Evolutionary conservation across 75 land plant species (phyloP), one percentile per base, ranked within the genome.

Genomic region (Sequoiadendron giganteum): DNA sequence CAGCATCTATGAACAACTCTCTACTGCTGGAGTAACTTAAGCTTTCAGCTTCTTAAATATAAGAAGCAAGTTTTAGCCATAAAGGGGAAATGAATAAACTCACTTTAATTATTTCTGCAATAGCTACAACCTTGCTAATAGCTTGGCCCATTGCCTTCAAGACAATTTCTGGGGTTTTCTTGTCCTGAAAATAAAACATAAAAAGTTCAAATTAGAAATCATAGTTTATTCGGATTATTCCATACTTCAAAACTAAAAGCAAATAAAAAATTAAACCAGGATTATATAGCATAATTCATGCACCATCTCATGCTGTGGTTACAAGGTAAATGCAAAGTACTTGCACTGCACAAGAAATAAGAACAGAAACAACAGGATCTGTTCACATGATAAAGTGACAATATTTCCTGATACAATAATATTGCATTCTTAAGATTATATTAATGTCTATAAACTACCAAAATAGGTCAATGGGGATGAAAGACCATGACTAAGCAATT

Each of bases 131-230:
- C 89, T 97, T 97, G 91, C 94, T 97, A 43, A 97, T 96, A 56
- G 99, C 99, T 79, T 97, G 95, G 30, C 99, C 99, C 99, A 97
- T 97, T 77, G 99, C 99, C 91, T 97, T 97, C 90, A 97, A 88
- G 8, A 95, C 98, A 88, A 97, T 97, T 88, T 96, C 98, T 32
- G 87, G 85, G 10, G 89, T 94, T 5, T 91, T 90, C 86, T 93
- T 96, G 16, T 97, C 99, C 99, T 96, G 90, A 72, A 72, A n/a
- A 75, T 10, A 34, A 14, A 75, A 75, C 3, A 75, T 25, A 25
- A 75, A 30, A 11, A 34, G 32, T 34, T 32, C 10, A 32, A 85
- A 54, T 3, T 15, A 28, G 3, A 81, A 15, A 81, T 19, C 10
- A 18, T 52, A 52, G 55, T 52, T 11, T 43, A 38, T 18, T 81